phyloP scores from a whole-genome alignment of 2,329 filamentous ascomycete genomes.

The Cryphonectria carpinicola region DNA sequence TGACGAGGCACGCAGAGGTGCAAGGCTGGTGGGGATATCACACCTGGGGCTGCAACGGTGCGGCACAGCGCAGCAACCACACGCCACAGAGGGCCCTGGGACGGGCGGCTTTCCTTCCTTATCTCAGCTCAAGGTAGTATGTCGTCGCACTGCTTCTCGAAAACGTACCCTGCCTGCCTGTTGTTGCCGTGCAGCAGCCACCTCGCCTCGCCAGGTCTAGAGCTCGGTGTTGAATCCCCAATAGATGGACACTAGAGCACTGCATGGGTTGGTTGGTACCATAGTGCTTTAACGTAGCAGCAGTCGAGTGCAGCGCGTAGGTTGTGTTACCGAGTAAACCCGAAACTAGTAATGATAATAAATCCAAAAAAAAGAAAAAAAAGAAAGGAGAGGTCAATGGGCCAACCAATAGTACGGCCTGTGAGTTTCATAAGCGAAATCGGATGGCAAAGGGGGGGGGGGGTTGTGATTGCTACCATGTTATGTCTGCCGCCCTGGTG shows the following conservation, averaged over 20 bases:
- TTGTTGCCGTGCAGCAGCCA: neutral
- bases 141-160: neutral
- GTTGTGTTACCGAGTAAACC: neutral
- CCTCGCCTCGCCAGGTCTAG: neutral
- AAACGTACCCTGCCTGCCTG: too few species aligned
- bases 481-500: too few species aligned
- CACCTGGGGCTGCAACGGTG: slow-evolving; percentile 6
- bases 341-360: neutral
- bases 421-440: neutral
- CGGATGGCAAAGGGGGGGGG: neutral
- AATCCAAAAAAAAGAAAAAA: neutral
- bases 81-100: neutral
- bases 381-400: neutral
- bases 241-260: neutral
- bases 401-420: neutral
- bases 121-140: neutral
- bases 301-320: neutral
- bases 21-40: slow-evolving; percentile 13
- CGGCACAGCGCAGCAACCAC: slow-evolving; percentile 1
- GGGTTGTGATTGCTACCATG: neutral
- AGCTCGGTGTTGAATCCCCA: neutral
- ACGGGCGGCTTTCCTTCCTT: neutral
- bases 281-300: too few species aligned
- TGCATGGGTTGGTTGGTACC: neutral
- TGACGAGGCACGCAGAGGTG: neutral